Evolutionary conservation across 192 early-diverging fungal genomes (phyloP).

Genomic region (Ramicandelaber brevisporus): DNA sequence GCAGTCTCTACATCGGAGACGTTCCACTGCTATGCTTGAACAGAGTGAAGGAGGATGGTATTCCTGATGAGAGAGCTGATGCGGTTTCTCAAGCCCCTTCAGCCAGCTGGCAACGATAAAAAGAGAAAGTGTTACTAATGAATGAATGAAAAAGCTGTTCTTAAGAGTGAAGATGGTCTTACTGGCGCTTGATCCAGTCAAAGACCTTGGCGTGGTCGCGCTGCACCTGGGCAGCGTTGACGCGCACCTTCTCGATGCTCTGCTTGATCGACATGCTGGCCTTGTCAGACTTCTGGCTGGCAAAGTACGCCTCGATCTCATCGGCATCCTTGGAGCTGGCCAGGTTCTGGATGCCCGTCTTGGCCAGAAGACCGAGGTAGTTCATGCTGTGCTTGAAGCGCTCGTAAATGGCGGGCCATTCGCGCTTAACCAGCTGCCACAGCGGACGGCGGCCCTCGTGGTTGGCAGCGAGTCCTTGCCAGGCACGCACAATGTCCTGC

Average conservation of each 20-base stretch:
- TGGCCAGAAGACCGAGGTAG: conserved; percentile 35
- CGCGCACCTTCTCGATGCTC: conserved; percentile 36
- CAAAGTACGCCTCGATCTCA: conserved; percentile 28
- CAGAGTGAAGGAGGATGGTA: too few relatives aligned
- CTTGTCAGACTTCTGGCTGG: conserved; percentile 18
- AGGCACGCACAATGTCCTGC: conserved; percentile 32
- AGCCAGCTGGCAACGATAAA: too few relatives aligned
- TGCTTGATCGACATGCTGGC: conserved; percentile 37
- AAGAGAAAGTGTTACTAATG: too few relatives aligned
- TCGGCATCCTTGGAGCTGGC: conserved; percentile 22
- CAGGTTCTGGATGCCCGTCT: conserved; percentile 32
- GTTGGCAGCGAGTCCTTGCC: conserved; percentile 22
- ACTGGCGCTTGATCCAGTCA: too few relatives aligned
- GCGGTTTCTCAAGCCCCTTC: too few relatives aligned
- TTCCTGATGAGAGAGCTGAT: too few relatives aligned
- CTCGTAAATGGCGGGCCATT: conserved; percentile 24
- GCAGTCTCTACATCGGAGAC: too few relatives aligned
- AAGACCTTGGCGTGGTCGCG: conserved; percentile 16
- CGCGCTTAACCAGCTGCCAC: conserved; percentile 38
- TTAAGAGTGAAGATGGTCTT: too few relatives aligned
- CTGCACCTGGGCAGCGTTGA: conserved; percentile 19
- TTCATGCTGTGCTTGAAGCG: conserved; percentile 37
- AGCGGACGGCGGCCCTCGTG: conserved; percentile 21
- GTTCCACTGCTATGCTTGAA: too few relatives aligned
- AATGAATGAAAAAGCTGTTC: too few relatives aligned